Base-by-base conservation (phyloP, 148 eudicot genomes). In the Salicornia ramosissima region DNA sequence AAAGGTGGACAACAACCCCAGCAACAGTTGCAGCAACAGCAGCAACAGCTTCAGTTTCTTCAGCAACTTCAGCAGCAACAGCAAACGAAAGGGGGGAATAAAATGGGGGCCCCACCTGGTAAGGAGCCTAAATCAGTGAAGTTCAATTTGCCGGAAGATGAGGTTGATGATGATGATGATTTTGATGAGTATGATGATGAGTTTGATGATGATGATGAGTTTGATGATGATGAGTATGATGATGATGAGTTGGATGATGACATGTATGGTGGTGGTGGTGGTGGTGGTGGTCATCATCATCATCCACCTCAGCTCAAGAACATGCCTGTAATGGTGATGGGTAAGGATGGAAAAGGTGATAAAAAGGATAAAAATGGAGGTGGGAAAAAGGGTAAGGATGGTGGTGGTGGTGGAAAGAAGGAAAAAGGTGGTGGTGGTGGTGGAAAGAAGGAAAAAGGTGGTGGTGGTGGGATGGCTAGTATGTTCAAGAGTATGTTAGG, bases 121-220 rank as follows among this genome's bases (percentile, higher is more conserved):
- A 86, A 86, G 78, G 89, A 84, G 6, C 84, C 79, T 47, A 92
- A 92, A 57, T 39, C 78, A 24, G 93, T 84, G 14, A 90, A 81
- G 80, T 92, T 90, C 71, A 82, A 67, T 57, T 65, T 87, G 78
- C 90, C 86, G 21, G 74, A 79, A 47, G 83, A 81, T 54, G 76
- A 85, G 26, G 78, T 69, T 74, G 83, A 74, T 42, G 80, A 80
- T 42, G 77, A 78, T 21, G 78, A 29, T 68, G 84, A 87, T 64
- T 81, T 74, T 24, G 72, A 68, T 15, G 73, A 61, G 64, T 65
- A 33, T 24, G 79, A 70, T 65, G 75, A 83, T 42, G 79, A 73
- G 43, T 47, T 58, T 62, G 86, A 80, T 42, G 76, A 73, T 42
- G 76, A 73, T 58, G 83, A 36, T 63, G 83, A 77, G 24, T 77